These are phyloP conservation scores for Botrytis fragariae DNA, from an alignment of 2,329 filamentous ascomycete species.

Conservation along the genomic window DNA sequence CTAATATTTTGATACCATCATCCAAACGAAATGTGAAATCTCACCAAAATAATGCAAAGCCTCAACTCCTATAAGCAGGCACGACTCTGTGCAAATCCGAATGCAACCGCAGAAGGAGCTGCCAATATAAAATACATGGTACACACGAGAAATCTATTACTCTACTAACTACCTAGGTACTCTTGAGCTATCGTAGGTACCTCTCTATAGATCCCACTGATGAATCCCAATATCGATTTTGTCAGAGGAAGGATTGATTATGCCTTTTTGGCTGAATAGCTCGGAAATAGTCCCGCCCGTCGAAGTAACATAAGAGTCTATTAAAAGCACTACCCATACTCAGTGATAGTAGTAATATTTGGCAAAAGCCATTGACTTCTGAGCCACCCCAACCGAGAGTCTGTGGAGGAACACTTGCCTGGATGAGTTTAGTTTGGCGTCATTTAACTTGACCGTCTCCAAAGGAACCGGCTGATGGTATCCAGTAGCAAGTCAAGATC, in stretches of 20 bases:
- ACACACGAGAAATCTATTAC: not conserved
- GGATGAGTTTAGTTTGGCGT: slow-evolving; percentile 3
- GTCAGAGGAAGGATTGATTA: not conserved
- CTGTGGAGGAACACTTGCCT: not conserved
- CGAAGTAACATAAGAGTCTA: not conserved
- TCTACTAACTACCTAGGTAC: not conserved
- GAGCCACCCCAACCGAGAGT: not conserved
- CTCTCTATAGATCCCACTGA: not conserved
- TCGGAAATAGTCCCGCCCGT: not conserved
- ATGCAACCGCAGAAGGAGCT: not conserved
- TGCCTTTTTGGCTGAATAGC: not conserved
- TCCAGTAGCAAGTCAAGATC: slow-evolving; percentile 1
- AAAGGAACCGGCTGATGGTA: slow-evolving; percentile 1
- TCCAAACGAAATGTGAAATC: not conserved
- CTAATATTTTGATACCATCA: not conserved
- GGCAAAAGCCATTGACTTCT: not conserved
- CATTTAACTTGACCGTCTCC: not conserved
- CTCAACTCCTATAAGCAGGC: not conserved
- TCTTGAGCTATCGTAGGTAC: not conserved
- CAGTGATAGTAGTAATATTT: not conserved
- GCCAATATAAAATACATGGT: not conserved
- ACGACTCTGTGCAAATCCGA: not conserved
- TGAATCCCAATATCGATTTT: not conserved
- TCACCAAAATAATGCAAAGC: slow-evolving; percentile 4
- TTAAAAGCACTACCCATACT: not conserved